Evolutionary conservation across 2,329 filamentous ascomycete species (phyloP).

Genomic region (Neofusicoccum laricinum): DNA sequence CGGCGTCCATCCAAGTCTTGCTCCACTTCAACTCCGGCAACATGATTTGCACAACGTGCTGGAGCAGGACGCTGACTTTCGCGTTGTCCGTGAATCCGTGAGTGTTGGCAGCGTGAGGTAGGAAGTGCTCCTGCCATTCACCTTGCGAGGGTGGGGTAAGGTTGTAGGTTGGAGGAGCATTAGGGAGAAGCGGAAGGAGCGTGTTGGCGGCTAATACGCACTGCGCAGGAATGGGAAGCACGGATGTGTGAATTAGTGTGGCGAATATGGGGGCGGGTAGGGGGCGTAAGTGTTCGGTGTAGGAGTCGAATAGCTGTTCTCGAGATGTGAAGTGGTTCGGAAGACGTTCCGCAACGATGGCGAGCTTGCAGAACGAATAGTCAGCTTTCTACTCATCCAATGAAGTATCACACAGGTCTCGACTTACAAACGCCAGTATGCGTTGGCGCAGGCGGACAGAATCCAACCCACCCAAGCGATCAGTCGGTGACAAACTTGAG

Average conservation of each 20-base stretch:
- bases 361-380: not conserved
- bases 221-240: conserved; percentile 43
- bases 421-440: conserved; percentile 56
- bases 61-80: conserved; percentile 34
- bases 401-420: not conserved
- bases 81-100: conserved; percentile 32
- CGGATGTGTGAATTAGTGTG: conserved; percentile 51
- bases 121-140: conserved; percentile 28
- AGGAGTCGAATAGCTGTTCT: conserved; percentile 58
- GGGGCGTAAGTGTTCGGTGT: conserved; percentile 56
- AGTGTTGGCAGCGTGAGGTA: conserved; percentile 25
- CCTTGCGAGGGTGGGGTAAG: conserved; percentile 24
- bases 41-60: conserved; percentile 17
- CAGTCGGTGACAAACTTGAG: conserved; percentile 21
- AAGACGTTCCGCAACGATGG: conserved; percentile 30
- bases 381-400: not conserved
- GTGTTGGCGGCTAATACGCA: conserved; percentile 45
- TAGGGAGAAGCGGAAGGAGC: conserved; percentile 27
- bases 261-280: conserved; percentile 58
- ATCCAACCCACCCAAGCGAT: conserved; percentile 44
- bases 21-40: conserved; percentile 20
- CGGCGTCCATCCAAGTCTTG: conserved; percentile 25
- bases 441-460: conserved; percentile 62
- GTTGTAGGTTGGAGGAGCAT: conserved; percentile 28
- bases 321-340: conserved; percentile 50